Evolutionary conservation across 495 filamentous ascomycete genomes (phyloP), one percentile per base, ranked within the genome.

Genomic region (Lasiosphaeriaceae sp.): DNA sequence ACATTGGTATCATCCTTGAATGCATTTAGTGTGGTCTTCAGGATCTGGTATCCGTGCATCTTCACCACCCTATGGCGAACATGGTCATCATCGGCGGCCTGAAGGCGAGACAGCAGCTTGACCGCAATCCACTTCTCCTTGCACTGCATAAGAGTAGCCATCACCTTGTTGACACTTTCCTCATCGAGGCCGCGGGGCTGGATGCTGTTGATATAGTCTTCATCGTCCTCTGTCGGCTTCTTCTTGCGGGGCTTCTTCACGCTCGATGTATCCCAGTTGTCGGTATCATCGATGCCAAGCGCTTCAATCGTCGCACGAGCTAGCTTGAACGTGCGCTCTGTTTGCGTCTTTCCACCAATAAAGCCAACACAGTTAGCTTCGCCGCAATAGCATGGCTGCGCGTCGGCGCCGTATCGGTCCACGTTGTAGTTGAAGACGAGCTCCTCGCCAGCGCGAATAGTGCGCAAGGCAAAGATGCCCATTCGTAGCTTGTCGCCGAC

Each of bases 351-450:
- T 54, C 94, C 94, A 57, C 94, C 94, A 58, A 99, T 97, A 72
- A 90, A 97, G 44, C 94, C 94, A 14, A 90, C 88, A 73, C 94
- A 99, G 68, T 97, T 97, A 6, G 87, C 78, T 71, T 99, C 94
- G 55, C 85, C 92, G 72, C 94, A 99, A 68, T 97, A 97, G 72
- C 94, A 99, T 11, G 88, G 90, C 71, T 97, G 92, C 49, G 94
- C 92, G 64, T 97, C 90, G 31, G 94, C 92, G 56, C 94, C 94
- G 65, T 99, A 99, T 56, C 94, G 86, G 69, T 99, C 94, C 52
- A 99, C 94, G 61, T 99, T 99, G 81, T 99, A 99, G 77, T 99
- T 96, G 79, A 99, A 99, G n/a, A 96, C 92, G 31, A 99, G 78
- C 70, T 99, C 94, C 71, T 99, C 94, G 41, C 94, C 95, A 2